Percentiles rank a stretch among this genome's conserved stretches.
Evolutionary conservation across 768 basidiomycete species (phyloP).

Genomic region (Lanmaoa pseudosensibilis): DNA sequence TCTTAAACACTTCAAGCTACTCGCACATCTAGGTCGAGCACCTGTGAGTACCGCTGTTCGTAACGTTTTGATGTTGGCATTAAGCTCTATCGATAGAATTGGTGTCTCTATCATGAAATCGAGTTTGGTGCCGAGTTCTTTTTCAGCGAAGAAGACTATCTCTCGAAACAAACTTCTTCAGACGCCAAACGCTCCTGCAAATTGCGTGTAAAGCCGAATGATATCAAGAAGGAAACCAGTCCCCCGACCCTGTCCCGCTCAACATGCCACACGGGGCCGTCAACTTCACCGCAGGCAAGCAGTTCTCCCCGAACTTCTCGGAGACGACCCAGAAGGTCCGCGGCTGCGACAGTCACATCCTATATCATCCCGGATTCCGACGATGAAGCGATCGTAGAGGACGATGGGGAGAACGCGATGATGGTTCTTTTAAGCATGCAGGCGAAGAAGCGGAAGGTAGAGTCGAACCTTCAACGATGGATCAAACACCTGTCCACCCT

Average conservation of each 20-base stretch:
- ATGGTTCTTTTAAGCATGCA: conserved; percentile 30
- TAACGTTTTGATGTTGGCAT: background rate
- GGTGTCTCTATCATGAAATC: conserved; percentile 58
- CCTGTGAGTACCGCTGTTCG: conserved; percentile 46
- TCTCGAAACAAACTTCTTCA: conserved; percentile 35
- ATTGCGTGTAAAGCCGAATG: conserved; percentile 27
- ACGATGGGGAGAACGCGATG: conserved; percentile 37
- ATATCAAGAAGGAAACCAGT: conserved; percentile 45
- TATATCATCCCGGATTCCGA: conserved; percentile 72
- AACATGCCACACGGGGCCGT: conserved; percentile 14
- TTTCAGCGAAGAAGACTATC: conserved; percentile 67
- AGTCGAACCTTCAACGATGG: conserved; percentile 60
- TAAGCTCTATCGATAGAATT: conserved; percentile 40
- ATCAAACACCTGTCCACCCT: conserved; percentile 62
- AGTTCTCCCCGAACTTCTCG: conserved; percentile 32
- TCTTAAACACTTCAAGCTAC: conserved; percentile 72
- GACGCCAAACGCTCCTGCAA: conserved; percentile 28
- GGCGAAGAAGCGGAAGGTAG: conserved; percentile 39
- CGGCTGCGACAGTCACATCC: conserved; percentile 51
- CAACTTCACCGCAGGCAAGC: conserved; percentile 11
- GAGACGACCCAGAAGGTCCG: conserved; percentile 62
- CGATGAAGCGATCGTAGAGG: conserved; percentile 54
- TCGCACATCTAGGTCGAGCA: conserved; percentile 62
- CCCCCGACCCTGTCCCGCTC: conserved; percentile 32
- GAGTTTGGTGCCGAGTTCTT: conserved; percentile 68